Evolutionary conservation across 139 green algal genomes (phyloP).

Genomic region (Micractinium sp.): DNA sequence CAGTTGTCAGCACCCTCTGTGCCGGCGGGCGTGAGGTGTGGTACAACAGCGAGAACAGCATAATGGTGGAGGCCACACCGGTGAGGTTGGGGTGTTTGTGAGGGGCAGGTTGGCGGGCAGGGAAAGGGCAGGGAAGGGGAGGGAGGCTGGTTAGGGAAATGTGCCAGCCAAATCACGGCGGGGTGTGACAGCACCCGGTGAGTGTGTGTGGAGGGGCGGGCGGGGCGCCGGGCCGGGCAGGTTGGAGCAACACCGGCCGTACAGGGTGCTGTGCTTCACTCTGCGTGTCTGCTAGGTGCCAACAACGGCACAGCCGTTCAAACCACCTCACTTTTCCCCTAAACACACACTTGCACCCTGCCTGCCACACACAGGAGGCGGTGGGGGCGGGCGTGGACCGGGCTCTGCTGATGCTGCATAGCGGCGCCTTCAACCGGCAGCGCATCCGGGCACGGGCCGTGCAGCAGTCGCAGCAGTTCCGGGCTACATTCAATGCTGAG

Average conservation of each 20-base stretch:
- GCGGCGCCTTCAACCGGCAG: background rate
- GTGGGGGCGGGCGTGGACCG: background rate
- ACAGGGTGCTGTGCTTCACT: background rate
- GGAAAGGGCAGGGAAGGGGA: background rate
- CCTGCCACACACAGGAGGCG: background rate
- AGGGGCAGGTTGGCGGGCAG: background rate
- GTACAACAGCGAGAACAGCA: background rate
- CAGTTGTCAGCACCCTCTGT: background rate
- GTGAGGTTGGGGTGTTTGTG: background rate
- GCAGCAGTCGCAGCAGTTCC: background rate
- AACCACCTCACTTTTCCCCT: no score
- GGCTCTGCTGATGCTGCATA: background rate
- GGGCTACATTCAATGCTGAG: background rate
- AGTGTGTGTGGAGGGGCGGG: no score
- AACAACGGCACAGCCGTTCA: background rate
- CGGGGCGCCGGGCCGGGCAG: no score
- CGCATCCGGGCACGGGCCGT: background rate
- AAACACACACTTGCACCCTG: background rate
- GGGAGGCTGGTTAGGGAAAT: background rate
- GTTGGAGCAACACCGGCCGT: background rate
- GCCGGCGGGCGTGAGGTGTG: slow-evolving; percentile 3
- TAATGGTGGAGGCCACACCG: background rate
- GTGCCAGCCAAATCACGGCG: no score
- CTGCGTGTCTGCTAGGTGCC: background rate
- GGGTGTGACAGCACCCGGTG: no score